Base-by-base conservation (phyloP, 805 yeast genomes). In the Saccharomycopsis amapae region DNA sequence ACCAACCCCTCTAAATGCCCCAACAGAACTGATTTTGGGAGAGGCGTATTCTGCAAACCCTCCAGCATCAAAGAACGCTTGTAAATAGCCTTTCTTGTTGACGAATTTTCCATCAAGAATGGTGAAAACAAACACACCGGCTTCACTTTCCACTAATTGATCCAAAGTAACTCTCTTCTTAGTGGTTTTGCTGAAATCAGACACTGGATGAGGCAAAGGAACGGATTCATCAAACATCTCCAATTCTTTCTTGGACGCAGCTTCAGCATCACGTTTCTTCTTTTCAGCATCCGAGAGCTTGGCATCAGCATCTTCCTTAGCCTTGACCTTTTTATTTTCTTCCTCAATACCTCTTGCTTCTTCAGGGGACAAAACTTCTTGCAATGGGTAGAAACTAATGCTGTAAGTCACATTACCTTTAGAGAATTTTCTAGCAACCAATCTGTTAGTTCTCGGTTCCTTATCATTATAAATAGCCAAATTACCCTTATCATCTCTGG, bases 351-450 rank as follows among this genome's bases (percentile, higher is more conserved):
- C 88, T 48, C 67, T 70, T 35, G 76, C 67, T 53, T 87, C 96
- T 45, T 78, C 81, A 36, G 87, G 79, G 31, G 86, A 76, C 67
- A 79, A 70, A n/a, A 89, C 82, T 5, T 89, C 86, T 44, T 83
- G 62, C 10, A 81, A 65, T 26, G 98, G 98, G 65, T 78, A 89
- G 69, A 90, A 93, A 1, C 94, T 76, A 46, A 85, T 66, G 3
- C 78, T 71, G 62, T 86, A 93, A 3, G 77, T 72, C 28, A 93
- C 69, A 20, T 72, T 64, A 61, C 98, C 98, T 67, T 80, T 66
- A 26, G 93, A 78, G n/a, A 90, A 87, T 57, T 79, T 83, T 61
- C 77, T 82, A 57, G 76, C 76, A 38, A 84, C 76, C 53, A 93
- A 68, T 53, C 76, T 75, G 42, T 81, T 81, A 3, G 69, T 70